Base-by-base conservation (phyloP, 805 yeast genomes). In the Kazachstania africana region DNA sequence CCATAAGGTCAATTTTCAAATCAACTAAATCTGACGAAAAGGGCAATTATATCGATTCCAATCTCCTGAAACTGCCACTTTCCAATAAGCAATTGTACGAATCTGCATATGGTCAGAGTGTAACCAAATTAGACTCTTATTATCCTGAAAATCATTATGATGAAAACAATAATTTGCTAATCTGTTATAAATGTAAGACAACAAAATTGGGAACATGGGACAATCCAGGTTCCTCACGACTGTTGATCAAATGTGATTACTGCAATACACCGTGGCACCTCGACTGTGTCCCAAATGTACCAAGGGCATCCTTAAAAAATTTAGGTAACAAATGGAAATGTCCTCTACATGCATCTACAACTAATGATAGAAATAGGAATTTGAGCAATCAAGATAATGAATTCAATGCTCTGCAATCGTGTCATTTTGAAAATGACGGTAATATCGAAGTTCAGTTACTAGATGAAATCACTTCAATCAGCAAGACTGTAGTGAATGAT, bases 271-370 rank as follows among this genome's bases (percentile, higher is more conserved):
- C 75, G 12, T 87, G 94, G 93, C 97, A 87, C 57, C 55, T 87
- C 28, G 95, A 88, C 55, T 87, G 97, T 54, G 55, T 87, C 12
- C 57, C 57, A 12, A 64, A 68, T 31, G 80, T 82, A 1, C 94
- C 95, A 1, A 59, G 83, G 43, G 66, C 82, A 12, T 63, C 78
- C 5, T 71, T 78, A 13, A 82, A 83, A 45, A 74, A 78, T 25
- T 50, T 81, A 27, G 93, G 91, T 2, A 64, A 65, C 27, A 81
- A 77, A 53, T 88, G 95, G 97, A 75, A 72, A 59, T 91, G 95
- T 55, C 97, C 95, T 2, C 78, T 80, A 43, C 96, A 84, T 58
- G 71, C 73, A 14, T 34, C 19, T 13, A 24, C 22, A 18, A 27
- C 8, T 6, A 10, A 19, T 19, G 10, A 19, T 19, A 6, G 9